Evolutionary conservation across 2,329 filamentous ascomycete genomes (phyloP).

Genomic region (Dactylella cylindrospora): DNA sequence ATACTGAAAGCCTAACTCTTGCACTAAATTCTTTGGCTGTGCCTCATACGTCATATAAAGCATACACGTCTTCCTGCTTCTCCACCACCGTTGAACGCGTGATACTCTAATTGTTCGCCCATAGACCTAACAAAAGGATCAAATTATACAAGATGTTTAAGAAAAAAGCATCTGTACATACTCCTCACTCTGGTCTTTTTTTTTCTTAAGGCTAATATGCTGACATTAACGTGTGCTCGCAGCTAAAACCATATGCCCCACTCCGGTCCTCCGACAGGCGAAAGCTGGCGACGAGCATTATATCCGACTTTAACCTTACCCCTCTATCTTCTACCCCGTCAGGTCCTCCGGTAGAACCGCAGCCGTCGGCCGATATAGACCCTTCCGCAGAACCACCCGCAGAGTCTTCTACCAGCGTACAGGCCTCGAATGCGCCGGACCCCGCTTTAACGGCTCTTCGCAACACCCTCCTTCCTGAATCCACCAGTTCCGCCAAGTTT

Average conservation of each 20-base stretch:
- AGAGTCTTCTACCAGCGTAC: slow-evolving; percentile 46
- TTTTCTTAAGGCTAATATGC: background rate
- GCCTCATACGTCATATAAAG: no score
- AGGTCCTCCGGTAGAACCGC: slow-evolving; percentile 51
- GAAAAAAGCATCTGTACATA: slow-evolving; percentile 28
- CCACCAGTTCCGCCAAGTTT: slow-evolving; percentile 64
- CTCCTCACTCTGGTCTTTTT: background rate
- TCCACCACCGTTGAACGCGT: no score
- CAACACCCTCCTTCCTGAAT: slow-evolving; percentile 65
- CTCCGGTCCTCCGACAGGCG: slow-evolving; percentile 68
- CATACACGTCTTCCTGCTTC: no score
- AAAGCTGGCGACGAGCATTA: slow-evolving; percentile 68
- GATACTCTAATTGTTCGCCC: no score
- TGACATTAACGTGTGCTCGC: background rate
- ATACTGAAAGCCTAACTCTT: background rate
- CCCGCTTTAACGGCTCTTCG: slow-evolving; percentile 50
- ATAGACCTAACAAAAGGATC: no score
- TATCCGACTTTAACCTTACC: slow-evolving; percentile 59
- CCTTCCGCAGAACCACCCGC: slow-evolving; percentile 37
- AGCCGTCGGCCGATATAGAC: slow-evolving; percentile 49
- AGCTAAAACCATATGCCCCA: slow-evolving; percentile 68
- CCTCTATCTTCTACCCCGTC: background rate
- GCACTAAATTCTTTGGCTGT: background rate
- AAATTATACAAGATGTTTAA: slow-evolving; percentile 25
- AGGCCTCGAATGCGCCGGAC: slow-evolving; percentile 2